Base-by-base conservation (phyloP, 2,329 filamentous ascomycete genomes). In the Calycina marina region DNA sequence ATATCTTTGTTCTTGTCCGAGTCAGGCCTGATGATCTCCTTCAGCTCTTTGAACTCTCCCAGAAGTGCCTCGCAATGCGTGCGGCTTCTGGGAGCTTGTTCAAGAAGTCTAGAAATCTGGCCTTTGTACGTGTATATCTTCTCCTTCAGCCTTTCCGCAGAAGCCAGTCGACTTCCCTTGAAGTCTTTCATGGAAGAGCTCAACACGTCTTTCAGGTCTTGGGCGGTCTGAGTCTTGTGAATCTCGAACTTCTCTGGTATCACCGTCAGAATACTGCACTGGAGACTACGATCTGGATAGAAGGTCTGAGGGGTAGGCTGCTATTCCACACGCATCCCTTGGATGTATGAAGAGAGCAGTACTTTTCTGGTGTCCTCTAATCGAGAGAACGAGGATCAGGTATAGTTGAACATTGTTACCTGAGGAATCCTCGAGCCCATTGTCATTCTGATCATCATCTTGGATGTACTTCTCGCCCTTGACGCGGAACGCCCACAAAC, bases 1-100 rank as follows among this genome's bases (percentile, higher is more conserved):
- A 40, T 9, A 6, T 36, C 30, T 17, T 29, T 39, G 16, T 43
- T 42, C 10, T 20, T 25, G 12, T 42, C 39, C 14, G 26, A 27
- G 6, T 35, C 30, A 6, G 43, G 43, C 20, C 45, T 31, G 4
- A 49, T 28, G 14, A 46, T 29, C 4, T 3, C 18, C 18, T 40
- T 41, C 35, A 47, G 14, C 22, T 37, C 18, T 1, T 37, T 20
- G 22, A 49, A 31, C 32, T 49, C 46, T 3, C 18, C 25, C 12
- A 43, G 5, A 17, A 49, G 35, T 10, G 35, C 37, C 13, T 35
- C 36, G 30, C 47, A 48, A 24, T 44, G 32, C 6, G 42, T 35
- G 18, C 36, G 30, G 2, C 32, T 30, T 12, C 36, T 36, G 6
- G 24, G n/a, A 17, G 34, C 38, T 6, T 30, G 31, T 2, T 40